Evolutionary conservation across 2,329 filamentous ascomycete genomes (phyloP), one percentile per base, ranked within the genome.

Genomic region (Fusarium mangiferae): DNA sequence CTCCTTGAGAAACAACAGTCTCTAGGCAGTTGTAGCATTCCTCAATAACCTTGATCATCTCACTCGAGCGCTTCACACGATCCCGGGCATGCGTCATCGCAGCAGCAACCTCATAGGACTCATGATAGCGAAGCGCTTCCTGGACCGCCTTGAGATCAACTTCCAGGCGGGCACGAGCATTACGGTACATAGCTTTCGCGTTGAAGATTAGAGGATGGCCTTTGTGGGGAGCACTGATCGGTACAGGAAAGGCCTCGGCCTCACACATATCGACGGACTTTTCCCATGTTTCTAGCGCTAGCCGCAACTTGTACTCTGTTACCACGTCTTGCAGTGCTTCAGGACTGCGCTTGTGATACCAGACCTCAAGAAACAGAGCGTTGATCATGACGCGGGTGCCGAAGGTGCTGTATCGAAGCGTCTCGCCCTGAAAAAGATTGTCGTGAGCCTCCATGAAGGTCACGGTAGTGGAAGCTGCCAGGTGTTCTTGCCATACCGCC

Each of bases 301-400:
- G 90, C 65, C 96, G 91, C 70, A 99, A 92, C 87, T 98, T 98
- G 89, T 98, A 98, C 85, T 98, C 96, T 7, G 96, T 97, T 49
- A 98, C 96, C 44, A 98, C 95, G 80, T 98, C 96, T 84, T 98
- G 96, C 45, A 98, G 87, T 57, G 96, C 95, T 82, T 98, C 95
- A n/a, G 96, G 96, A 82, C 94, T 98, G 80, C 96, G 94, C 89
- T 98, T 98, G 86, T 98, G 94, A 81, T 98, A 97, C 96, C 96
- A 99, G 6, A 98, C 96, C 83, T 98, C 96, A 55, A 99, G 89
- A 87, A 98, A 99, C 74, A 99, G 88, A 17, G 96, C 96, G 80
- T 98, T 99, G 88, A 98, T 98, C 94, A 99, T 97, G 74, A 98
- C 94, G 72, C 96, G 94, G 17, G 96, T 97, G 10, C 95, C 96